A percentile compares a stretch with the other conserved stretches of the same genome.
phyloP scores from a whole-genome alignment of 805 yeast species.

The Wickerhamiella qilinensis region DNA sequence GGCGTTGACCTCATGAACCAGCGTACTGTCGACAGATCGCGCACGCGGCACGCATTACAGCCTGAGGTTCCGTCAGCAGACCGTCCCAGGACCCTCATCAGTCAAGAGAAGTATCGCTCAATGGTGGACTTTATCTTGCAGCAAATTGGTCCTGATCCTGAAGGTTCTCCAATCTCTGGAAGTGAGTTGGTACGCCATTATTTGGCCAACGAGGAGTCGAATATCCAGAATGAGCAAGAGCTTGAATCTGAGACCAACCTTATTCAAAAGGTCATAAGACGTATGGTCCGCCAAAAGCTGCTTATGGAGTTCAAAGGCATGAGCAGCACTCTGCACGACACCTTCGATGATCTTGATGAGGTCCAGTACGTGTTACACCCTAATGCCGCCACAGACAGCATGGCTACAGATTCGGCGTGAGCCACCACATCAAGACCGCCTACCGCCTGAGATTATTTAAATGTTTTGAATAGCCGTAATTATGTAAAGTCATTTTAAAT shows the following conservation, averaged over 20 bases:
- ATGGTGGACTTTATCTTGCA: slow-evolving; percentile 69
- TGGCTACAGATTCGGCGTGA: background rate
- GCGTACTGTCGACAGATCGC: slow-evolving; percentile 13
- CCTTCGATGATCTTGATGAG: slow-evolving; percentile 14
- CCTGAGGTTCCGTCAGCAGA: slow-evolving; percentile 2
- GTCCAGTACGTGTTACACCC: slow-evolving; percentile 22
- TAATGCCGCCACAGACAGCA: slow-evolving; percentile 7
- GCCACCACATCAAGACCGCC: background rate
- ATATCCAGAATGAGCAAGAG: slow-evolving; percentile 50
- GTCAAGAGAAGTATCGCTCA: slow-evolving; percentile 74
- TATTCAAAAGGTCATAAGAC: slow-evolving; percentile 63
- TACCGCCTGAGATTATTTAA: too few relatives aligned
- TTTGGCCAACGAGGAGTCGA: slow-evolving; percentile 54
- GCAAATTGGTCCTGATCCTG: slow-evolving; percentile 35
- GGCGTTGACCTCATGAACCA: slow-evolving; percentile 34
- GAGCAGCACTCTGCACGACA: slow-evolving; percentile 22
- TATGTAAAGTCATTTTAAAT: background rate
- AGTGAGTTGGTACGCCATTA: slow-evolving; percentile 68
- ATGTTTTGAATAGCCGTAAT: too few relatives aligned
- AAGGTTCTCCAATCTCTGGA: slow-evolving; percentile 44
- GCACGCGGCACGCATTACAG: slow-evolving; percentile 4
- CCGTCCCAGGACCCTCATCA: slow-evolving; percentile 33
- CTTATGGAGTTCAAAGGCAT: slow-evolving; percentile 51
- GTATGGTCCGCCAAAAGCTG: slow-evolving; percentile 71
- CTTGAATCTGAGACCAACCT: slow-evolving; percentile 54